phyloP scores from a whole-genome alignment of 2,329 filamentous ascomycete species.

The Colletotrichum siamense region DNA sequence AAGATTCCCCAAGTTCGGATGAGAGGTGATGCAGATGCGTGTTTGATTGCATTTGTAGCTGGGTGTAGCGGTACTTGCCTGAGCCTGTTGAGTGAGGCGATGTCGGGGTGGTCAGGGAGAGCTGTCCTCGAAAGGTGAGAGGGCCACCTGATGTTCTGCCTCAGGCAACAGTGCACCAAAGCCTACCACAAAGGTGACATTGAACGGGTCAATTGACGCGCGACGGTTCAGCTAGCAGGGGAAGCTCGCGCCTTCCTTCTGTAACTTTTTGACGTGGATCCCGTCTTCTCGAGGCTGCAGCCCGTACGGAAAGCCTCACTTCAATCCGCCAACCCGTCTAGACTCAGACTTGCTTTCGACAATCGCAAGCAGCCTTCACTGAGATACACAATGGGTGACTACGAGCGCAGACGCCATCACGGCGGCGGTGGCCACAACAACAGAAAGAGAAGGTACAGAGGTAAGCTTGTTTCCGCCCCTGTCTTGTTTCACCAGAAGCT shows the following conservation, averaged over 20 bases:
- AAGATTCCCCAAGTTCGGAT: neutral
- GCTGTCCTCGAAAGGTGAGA: neutral
- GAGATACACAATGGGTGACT: constrained; percentile 54
- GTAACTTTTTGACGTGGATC: constrained; percentile 20
- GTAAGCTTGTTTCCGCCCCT: constrained; percentile 49
- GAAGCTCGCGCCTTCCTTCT: constrained; percentile 10
- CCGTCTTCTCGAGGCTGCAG: neutral
- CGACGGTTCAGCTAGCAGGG: constrained; percentile 12
- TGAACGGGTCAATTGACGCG: neutral
- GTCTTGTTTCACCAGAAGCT: neutral
- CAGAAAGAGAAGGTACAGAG: constrained; percentile 82
- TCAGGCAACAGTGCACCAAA: constrained; percentile 20
- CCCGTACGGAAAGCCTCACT: neutral
- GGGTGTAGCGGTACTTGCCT: neutral
- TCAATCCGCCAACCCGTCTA: neutral
- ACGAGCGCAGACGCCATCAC: constrained; percentile 59
- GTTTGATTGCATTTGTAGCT: neutral
- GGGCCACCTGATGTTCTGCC: constrained; percentile 1
- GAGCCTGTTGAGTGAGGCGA: neutral
- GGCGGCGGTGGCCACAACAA: constrained; percentile 59
- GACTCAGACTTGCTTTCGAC: neutral
- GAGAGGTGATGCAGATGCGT: neutral
- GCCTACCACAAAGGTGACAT: neutral
- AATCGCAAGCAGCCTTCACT: neutral
- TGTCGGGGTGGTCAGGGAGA: neutral